Evolutionary conservation across 345 rosid genomes (phyloP), one percentile per base, ranked within the genome.

Genomic region (Bruguiera sexangula): DNA sequence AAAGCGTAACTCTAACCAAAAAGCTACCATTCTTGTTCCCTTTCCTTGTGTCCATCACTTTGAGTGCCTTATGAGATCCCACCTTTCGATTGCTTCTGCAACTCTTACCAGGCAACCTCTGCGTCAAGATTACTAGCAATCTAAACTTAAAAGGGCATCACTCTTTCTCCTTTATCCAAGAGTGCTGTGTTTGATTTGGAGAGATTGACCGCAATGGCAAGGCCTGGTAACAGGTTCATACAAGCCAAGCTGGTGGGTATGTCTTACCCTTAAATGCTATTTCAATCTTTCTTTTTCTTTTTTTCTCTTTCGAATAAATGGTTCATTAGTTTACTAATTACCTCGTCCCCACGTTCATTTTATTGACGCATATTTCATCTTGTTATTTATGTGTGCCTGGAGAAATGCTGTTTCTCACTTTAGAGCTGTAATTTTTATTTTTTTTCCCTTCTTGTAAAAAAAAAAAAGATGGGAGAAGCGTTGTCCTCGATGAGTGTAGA

Each of bases 201-300:
- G 27, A 55, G 11, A 22, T n/a, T 22, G 27, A 55, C 27, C 60
- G 39, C 58, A 69, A 87, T 85, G 89, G 78, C 92, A 51, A 81
- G 83, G 68, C 82, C 85, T 57, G 82, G 75, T 19, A 74, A 71
- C 74, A 76, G 62, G 77, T 76, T 82, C 67, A 76, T 82, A 31
- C 81, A 79, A 73, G 85, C 85, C 79, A 82, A 82, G 82, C 85
- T 82, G 85, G 85, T 82, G 68, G 85, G 82, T 82, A 84, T 79
- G 87, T 80, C 83, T 80, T 76, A n/a, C 72, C 73, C 73, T 56
- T 24, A 13, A 15, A 43, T 15, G 18, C 50, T 13, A 13, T 39
- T 39, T 39, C 16, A 39, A 24, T 50, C 61, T 36, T 37, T 43
- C 31, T 16, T 30, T 32, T 52, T 78, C 22, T 75, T 27, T 1